Evolutionary conservation across 495 filamentous ascomycete genomes (phyloP), one percentile per base, ranked within the genome.

Genomic region (Penicillium flavigenum): DNA sequence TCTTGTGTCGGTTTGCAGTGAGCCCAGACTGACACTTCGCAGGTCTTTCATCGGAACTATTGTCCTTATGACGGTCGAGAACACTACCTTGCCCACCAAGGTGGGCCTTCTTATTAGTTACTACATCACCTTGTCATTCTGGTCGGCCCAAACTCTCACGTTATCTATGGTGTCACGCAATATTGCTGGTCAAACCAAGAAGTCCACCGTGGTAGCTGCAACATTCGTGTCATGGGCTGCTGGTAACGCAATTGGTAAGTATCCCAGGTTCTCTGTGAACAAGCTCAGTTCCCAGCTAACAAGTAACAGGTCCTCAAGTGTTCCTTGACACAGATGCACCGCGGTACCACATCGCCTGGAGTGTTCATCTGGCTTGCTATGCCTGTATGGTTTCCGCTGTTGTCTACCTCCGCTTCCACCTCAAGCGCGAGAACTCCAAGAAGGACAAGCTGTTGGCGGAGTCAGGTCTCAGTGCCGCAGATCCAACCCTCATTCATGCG

Each of bases 111-210:
- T 87, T 22, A 79, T 78, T n/a, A 79, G 78, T 22, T 86, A 86
- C 72, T 88, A 88, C 56, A 70, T 87, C 20, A 83, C 81, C 0
- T 74, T 84, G 47, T 80, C 81, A 0, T 75, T 74, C 61, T 79
- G 84, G 59, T 84, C 81, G 11, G 81, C 82, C 2, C 86, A 68
- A 63, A 85, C 83, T 2, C 78, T 82, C 2, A 61, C 83, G 1
- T 69, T 87, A 11, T 80, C 79, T 2, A 77, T 86, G 63, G 83
- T 87, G 49, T 79, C 76, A 1, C 80, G 79, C 17, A 88, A 89
- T 49, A 80, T 89, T n/a, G 84, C 83, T 11, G 86, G 86, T 14
- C 86, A 86, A 60, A 88, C 86, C 8, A 89, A 89, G 68, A 88
- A 88, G 59, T 72, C 79, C 0, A 72, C 73, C 3, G 75, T 79